phyloP scores from a whole-genome alignment of 2,329 filamentous ascomycete genomes.

The Arthrobotrys entomopaga region DNA sequence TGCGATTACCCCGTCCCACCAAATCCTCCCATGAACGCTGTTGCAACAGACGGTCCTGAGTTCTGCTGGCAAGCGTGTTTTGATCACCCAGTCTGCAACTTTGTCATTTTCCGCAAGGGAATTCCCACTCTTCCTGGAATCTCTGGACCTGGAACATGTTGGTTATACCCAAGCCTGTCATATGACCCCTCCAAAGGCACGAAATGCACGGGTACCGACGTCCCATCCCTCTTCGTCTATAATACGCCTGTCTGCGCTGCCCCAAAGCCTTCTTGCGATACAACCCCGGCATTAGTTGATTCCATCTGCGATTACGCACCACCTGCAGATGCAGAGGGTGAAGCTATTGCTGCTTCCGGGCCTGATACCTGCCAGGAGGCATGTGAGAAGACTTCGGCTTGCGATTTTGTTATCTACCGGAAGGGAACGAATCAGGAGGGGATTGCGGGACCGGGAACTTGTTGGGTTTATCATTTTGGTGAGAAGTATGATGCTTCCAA shows the following conservation, averaged over 20 bases:
- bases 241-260: not conserved
- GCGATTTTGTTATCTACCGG: slow-evolving; percentile 4
- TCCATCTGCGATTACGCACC: slow-evolving; percentile 8
- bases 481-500: slow-evolving; percentile 2
- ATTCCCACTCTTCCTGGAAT: slow-evolving; percentile 6
- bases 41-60: slow-evolving; percentile 3
- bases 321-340: not conserved
- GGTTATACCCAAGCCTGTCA: slow-evolving; percentile 4
- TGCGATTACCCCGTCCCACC: slow-evolving; percentile 10
- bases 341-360: slow-evolving; percentile 1
- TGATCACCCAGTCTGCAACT: slow-evolving; percentile 9
- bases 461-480: slow-evolving; percentile 6
- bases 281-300: not conserved
- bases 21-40: not conserved
- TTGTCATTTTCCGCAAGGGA: slow-evolving; percentile 6
- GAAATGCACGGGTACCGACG: not conserved
- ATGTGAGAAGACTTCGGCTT: not conserved
- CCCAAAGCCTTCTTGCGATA: too few species aligned
- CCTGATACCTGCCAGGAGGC: slow-evolving; percentile 4
- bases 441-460: slow-evolving; percentile 9
- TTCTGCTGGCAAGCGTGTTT: slow-evolving; percentile 4
- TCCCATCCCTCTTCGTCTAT: slow-evolving; percentile 1
- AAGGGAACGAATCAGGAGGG: not conserved
- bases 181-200: not conserved
- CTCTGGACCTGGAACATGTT: slow-evolving; percentile 9